A percentile compares a stretch with the other conserved stretches of the same genome.
These are phyloP conservation scores for Paecilomyces formosus DNA, from an alignment of 2,329 filamentous ascomycete genomes.

Conservation along the genomic window DNA sequence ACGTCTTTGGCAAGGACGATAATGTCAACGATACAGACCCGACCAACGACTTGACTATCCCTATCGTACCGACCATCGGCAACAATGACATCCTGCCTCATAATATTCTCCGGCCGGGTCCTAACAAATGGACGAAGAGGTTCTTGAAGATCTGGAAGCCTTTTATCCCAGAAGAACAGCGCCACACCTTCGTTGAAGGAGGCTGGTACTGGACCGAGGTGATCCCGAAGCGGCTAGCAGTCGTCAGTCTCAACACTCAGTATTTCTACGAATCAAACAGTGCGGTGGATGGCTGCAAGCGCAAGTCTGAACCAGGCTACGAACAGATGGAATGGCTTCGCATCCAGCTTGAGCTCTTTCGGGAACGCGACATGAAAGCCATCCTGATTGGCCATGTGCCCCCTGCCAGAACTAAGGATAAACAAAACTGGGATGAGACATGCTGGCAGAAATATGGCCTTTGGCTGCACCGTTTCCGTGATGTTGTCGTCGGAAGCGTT, in stretches of 20 bases:
- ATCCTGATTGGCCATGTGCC: conserved; percentile 93
- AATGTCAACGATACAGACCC: conserved; percentile 41
- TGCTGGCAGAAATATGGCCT: conserved; percentile 98
- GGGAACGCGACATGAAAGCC: conserved; percentile 80
- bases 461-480: conserved; percentile 84
- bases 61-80: conserved; percentile 82
- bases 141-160: conserved; percentile 73
- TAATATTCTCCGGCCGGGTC: conserved; percentile 81
- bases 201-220: conserved; percentile 95
- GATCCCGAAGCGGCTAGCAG: conserved; percentile 73
- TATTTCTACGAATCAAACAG: conserved; percentile 94
- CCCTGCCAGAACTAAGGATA: conserved; percentile 75
- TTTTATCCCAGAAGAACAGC: conserved; percentile 88
- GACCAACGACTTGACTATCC: conserved; percentile 59
- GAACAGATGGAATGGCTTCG: conserved; percentile 95
- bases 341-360: conserved; percentile 76
- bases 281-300: conserved; percentile 81
- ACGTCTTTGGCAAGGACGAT: conserved; percentile 58
- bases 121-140: conserved; percentile 74
- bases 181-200: conserved; percentile 82
- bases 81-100: conserved; percentile 98
- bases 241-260: conserved; percentile 92
- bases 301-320: conserved; percentile 75
- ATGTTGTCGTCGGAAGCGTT: conserved; percentile 70
- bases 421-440: conserved; percentile 88